A percentile compares a stretch with the other conserved stretches of the same genome.
Conservation (phyloP, 1,139 yeast genomes). For the Yamadazyma conglobata region DNA sequence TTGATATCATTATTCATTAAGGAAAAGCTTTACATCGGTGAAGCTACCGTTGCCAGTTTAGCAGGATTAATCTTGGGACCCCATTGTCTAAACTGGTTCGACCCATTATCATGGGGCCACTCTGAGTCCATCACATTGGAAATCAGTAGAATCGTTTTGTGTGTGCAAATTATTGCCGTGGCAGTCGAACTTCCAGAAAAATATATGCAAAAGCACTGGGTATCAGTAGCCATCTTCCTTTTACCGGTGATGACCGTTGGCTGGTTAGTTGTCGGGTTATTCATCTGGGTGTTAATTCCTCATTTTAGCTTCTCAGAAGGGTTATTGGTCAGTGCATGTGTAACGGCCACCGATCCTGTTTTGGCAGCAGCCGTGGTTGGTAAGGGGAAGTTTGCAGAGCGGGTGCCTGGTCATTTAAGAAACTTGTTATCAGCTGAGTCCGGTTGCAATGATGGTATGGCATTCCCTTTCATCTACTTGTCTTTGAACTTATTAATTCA, state of each 20-base stretch:
- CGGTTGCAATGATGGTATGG: slow-evolving; percentile 98
- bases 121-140: slow-evolving; percentile 84
- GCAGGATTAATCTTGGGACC: slow-evolving; percentile 95
- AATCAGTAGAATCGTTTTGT: slow-evolving; percentile 79
- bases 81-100: slow-evolving; percentile 84
- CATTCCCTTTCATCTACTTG: slow-evolving; percentile 86
- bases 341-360: slow-evolving; percentile 97
- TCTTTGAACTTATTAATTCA: slow-evolving; percentile 68
- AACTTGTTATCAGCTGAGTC: slow-evolving; percentile 90
- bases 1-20: slow-evolving; percentile 87
- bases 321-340: slow-evolving; percentile 82
- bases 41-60: slow-evolving; percentile 89
- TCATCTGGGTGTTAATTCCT: slow-evolving; percentile 83
- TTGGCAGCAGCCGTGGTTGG: slow-evolving; percentile 98
- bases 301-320: slow-evolving; percentile 76
- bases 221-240: slow-evolving; percentile 71
- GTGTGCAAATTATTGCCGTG: slow-evolving; percentile 94
- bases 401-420: slow-evolving; percentile 95
- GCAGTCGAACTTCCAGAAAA: slow-evolving; percentile 95
- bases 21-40: slow-evolving; percentile 87
- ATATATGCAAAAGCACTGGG: slow-evolving; percentile 89
- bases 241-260: slow-evolving; percentile 94
- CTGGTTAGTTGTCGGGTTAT: slow-evolving; percentile 84
- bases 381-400: slow-evolving; percentile 92
- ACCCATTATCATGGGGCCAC: slow-evolving; percentile 90